These are phyloP conservation scores for Russula lepida DNA, from an alignment of 768 basidiomycete species.

Conservation along the genomic window DNA sequence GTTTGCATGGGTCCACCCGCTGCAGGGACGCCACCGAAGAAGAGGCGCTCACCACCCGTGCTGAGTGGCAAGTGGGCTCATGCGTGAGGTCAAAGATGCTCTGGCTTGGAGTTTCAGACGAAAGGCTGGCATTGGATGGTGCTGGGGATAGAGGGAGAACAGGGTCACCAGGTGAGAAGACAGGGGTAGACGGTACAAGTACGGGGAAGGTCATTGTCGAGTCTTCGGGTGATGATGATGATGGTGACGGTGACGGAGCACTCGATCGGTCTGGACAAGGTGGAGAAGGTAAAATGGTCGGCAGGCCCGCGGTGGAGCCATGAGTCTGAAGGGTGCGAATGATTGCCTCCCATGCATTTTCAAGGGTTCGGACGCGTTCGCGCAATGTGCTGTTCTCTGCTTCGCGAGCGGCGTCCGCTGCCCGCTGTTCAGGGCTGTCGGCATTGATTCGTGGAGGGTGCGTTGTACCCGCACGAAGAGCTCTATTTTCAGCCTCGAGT, in stretches of 20 bases:
- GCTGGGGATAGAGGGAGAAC: constrained; percentile 32
- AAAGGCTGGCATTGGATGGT: constrained; percentile 25
- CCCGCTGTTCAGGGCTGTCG: constrained; percentile 28
- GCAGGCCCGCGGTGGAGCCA: constrained; percentile 46
- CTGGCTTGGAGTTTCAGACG: constrained; percentile 27
- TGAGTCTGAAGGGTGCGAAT: constrained; percentile 66
- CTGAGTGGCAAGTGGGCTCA: constrained; percentile 91
- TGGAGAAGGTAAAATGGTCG: constrained; percentile 24
- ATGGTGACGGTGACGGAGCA: constrained; percentile 14
- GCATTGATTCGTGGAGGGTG: constrained; percentile 25
- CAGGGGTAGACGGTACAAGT: constrained; percentile 28
- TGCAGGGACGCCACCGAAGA: constrained; percentile 74
- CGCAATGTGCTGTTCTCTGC: constrained; percentile 67
- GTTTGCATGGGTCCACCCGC: constrained; percentile 63
- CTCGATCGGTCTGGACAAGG: constrained; percentile 7
- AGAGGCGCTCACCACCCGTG: constrained; percentile 89
- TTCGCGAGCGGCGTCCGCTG: constrained; percentile 38
- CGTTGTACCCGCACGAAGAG: constrained; percentile 48
- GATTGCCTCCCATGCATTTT: constrained; percentile 75
- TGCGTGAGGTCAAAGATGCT: constrained; percentile 29
- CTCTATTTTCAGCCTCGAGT: constrained; percentile 78
- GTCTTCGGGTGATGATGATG: constrained; percentile 26
- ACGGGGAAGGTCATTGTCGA: constrained; percentile 28
- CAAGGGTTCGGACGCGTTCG: constrained; percentile 69
- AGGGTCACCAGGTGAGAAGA: constrained; percentile 28